Evolutionary conservation across 176 grass and related monocot species (phyloP).

Genomic region (Carex pumila): DNA sequence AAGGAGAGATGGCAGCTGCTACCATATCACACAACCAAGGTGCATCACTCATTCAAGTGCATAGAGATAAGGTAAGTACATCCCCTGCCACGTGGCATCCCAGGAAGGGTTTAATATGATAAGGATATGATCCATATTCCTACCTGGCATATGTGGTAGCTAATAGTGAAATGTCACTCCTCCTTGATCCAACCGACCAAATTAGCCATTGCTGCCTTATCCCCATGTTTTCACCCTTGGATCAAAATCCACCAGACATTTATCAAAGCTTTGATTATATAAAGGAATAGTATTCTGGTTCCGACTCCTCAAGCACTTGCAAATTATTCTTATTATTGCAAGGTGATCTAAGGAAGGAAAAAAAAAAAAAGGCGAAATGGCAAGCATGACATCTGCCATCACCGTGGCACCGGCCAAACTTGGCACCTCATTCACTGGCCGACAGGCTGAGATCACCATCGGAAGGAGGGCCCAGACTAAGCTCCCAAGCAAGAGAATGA

Average conservation of each 20-base stretch:
- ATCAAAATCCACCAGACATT: background rate
- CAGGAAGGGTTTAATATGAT: constrained; percentile 3
- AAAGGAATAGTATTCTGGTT: background rate
- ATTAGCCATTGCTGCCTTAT: constrained; percentile 24
- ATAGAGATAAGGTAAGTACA: constrained; percentile 5
- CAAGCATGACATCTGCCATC: constrained; percentile 41
- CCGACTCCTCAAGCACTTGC: background rate
- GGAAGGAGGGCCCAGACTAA: constrained; percentile 19
- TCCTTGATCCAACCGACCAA: background rate
- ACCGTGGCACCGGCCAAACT: constrained; percentile 25
- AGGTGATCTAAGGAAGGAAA: background rate
- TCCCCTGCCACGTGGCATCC: background rate
- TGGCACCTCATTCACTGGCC: constrained; percentile 42
- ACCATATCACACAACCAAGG: constrained; percentile 12
- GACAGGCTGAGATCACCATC: constrained; percentile 32
- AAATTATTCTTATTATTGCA: background rate
- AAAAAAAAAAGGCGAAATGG: constrained; percentile 24
- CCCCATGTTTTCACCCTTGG: background rate
- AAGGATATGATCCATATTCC: constrained; percentile 32
- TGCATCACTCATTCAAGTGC: constrained; percentile 21
- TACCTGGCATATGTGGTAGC: constrained; percentile 31
- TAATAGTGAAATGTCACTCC: background rate
- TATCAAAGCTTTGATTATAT: constrained; percentile 28
- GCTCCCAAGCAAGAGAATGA: constrained; percentile 49
- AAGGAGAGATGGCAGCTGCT: background rate